A percentile compares a stretch with the other conserved stretches of the same genome.
Evolutionary conservation across 768 basidiomycete genomes (phyloP).

Genomic region (Dioszegia aurantiaca): DNA sequence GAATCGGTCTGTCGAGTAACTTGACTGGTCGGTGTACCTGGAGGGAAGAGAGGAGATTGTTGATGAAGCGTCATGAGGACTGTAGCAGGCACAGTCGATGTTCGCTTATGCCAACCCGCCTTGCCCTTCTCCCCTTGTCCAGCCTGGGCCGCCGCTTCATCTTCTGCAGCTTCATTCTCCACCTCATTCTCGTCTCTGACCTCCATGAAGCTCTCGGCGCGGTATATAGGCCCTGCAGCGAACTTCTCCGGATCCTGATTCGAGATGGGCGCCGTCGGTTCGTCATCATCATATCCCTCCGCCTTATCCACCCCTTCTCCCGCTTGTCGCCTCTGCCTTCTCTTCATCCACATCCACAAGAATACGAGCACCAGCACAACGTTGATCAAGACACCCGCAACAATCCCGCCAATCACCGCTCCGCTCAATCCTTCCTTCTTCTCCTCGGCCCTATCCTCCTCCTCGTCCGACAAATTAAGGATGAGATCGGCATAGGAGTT

Average conservation of each 20-base stretch:
- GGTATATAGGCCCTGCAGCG: slow-evolving; percentile 11
- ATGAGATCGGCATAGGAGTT: slow-evolving; percentile 7
- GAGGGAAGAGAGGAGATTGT: background rate
- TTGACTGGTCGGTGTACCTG: slow-evolving; percentile 5
- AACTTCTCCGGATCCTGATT: slow-evolving; percentile 6
- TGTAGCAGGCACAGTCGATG: slow-evolving; percentile 10
- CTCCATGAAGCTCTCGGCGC: slow-evolving; percentile 13
- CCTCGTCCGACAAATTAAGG: slow-evolving; percentile 1
- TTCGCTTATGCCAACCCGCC: slow-evolving; percentile 13
- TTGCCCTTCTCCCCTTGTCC: background rate
- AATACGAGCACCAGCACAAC: slow-evolving; percentile 9
- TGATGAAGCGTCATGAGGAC: slow-evolving; percentile 9
- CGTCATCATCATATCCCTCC: slow-evolving; percentile 13
- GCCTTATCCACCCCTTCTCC: slow-evolving; percentile 7
- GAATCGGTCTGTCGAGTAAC: slow-evolving; percentile 11
- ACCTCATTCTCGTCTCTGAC: slow-evolving; percentile 9
- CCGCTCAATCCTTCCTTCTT: slow-evolving; percentile 5
- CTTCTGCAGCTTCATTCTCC: slow-evolving; percentile 3
- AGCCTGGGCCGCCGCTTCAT: background rate
- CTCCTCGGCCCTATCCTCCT: background rate
- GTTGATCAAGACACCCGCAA: slow-evolving; percentile 10
- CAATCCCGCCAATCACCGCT: slow-evolving; percentile 16
- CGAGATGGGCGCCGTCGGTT: background rate
- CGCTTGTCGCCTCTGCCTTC: slow-evolving; percentile 4
- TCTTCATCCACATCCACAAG: slow-evolving; percentile 12